Conservation (phyloP, 192 early-diverging fungal genomes). For the Pilobolus umbonatus region DNA sequence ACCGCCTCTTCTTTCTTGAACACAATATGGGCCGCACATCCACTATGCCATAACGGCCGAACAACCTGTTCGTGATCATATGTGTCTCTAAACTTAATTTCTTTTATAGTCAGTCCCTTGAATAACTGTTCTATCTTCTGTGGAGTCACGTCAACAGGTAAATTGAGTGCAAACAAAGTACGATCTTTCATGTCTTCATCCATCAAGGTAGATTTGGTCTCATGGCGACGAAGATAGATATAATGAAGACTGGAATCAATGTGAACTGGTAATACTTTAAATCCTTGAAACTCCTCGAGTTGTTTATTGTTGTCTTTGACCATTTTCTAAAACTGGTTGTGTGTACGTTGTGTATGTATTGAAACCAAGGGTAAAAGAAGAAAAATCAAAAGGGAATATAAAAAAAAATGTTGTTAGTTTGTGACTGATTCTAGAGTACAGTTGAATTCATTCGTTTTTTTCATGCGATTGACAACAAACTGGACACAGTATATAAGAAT, state of each 20-base stretch:
- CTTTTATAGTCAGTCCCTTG: constrained; percentile 46
- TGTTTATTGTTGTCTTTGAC: too few relatives aligned
- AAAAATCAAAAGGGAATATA: too few relatives aligned
- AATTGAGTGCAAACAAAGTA: constrained; percentile 64
- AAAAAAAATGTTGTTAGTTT: too few relatives aligned
- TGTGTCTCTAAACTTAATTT: constrained; percentile 52
- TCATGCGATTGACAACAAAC: too few relatives aligned
- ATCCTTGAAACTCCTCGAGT: constrained; percentile 48
- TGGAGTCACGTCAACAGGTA: constrained; percentile 66
- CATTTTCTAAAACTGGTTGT: too few relatives aligned
- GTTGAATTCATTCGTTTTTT: too few relatives aligned
- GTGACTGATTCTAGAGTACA: too few relatives aligned
- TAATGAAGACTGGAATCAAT: constrained; percentile 40
- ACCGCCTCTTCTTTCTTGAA: constrained; percentile 66
- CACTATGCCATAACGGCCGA: constrained; percentile 43
- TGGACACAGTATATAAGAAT: too few relatives aligned
- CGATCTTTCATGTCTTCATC: constrained; percentile 50
- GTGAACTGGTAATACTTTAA: constrained; percentile 49
- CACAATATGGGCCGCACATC: constrained; percentile 62
- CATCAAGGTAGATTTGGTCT: constrained; percentile 34
- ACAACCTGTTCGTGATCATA: too few relatives aligned
- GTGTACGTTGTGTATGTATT: too few relatives aligned
- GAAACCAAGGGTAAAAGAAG: too few relatives aligned
- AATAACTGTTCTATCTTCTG: constrained; percentile 58
- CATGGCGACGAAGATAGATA: constrained; percentile 55